Evolutionary conservation across 1,284 basidiomycete species (phyloP).

Genomic region (Leccinum subfulvum): DNA sequence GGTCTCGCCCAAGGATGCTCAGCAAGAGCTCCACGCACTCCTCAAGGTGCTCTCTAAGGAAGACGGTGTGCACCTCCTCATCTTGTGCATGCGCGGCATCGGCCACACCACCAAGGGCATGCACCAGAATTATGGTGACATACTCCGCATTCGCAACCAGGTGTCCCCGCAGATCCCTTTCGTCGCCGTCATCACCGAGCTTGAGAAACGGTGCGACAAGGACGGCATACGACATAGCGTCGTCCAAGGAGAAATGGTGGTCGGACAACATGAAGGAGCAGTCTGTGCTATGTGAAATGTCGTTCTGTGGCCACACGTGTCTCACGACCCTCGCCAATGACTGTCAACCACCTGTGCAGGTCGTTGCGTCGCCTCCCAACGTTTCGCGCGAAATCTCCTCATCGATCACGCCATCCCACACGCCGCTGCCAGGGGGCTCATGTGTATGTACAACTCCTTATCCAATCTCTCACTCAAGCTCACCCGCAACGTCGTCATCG

Average conservation of each 20-base stretch:
- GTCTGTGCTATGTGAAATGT: constrained; percentile 13
- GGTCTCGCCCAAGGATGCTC: constrained; percentile 23
- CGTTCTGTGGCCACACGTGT: constrained; percentile 23
- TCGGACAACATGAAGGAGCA: constrained; percentile 2
- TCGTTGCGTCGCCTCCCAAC: constrained; percentile 19
- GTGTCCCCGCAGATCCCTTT: constrained; percentile 23
- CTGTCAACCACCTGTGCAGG: constrained; percentile 19
- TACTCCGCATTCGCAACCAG: constrained; percentile 23
- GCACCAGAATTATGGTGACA: constrained; percentile 23
- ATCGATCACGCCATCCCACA: constrained; percentile 24
- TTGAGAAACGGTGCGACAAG: constrained; percentile 23
- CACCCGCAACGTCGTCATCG: constrained; percentile 26
- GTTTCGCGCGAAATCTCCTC: constrained; percentile 23
- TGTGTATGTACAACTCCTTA: background rate
- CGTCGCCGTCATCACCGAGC: constrained; percentile 30
- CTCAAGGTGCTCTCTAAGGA: constrained; percentile 24
- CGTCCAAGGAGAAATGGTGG: constrained; percentile 30
- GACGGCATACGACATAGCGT: constrained; percentile 3
- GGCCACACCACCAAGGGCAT: constrained; percentile 22
- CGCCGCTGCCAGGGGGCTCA: background rate
- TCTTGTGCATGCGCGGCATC: constrained; percentile 30
- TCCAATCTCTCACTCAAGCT: constrained; percentile 21
- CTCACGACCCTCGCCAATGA: constrained; percentile 27
- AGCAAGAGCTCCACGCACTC: constrained; percentile 22
- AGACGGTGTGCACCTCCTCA: constrained; percentile 31